Evolutionary conservation across 805 yeast species (phyloP).

Genomic region (Candida loeiensis): DNA sequence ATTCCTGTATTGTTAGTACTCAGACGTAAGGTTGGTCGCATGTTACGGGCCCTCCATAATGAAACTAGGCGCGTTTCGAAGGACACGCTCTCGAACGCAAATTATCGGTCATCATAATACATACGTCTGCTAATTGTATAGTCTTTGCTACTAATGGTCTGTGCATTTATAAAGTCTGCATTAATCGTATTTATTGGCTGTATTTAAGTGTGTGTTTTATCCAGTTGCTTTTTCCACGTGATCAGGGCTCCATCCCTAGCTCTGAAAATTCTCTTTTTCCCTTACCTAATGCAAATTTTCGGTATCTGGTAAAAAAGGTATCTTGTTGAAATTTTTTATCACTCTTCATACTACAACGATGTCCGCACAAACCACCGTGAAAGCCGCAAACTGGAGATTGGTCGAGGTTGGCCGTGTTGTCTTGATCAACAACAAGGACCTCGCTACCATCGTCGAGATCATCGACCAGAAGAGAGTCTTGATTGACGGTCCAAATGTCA

Average conservation of each 20-base stretch:
- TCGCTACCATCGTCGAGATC: constrained; percentile 97
- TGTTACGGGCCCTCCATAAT: constrained; percentile 26
- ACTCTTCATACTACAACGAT: constrained; percentile 14
- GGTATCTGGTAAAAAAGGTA: not conserved
- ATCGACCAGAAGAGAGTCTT: constrained; percentile 98
- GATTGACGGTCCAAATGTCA: constrained; percentile 94
- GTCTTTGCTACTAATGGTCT: too few species aligned
- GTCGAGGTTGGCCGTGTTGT: constrained; percentile 99
- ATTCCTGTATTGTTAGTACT: constrained; percentile 8
- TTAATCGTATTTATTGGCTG: too few species aligned
- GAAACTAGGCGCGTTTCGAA: constrained; percentile 48
- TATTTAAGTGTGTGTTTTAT: too few species aligned
- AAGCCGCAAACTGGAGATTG: constrained; percentile 98
- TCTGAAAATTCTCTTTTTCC: not conserved
- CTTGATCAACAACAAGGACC: constrained; percentile 78
- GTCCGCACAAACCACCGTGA: constrained; percentile 60
- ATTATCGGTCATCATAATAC: constrained; percentile 40
- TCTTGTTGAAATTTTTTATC: constrained; percentile 2
- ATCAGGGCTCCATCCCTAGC: constrained; percentile 19
- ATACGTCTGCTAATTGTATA: too few species aligned
- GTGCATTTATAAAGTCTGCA: too few species aligned
- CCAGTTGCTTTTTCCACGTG: not conserved
- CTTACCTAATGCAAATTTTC: constrained; percentile 4
- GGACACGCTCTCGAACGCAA: constrained; percentile 45
- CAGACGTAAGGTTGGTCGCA: constrained; percentile 40